phyloP scores from a whole-genome alignment of 169 alveolate genomes.

The Pseudocohnilembus persalinus region DNA sequence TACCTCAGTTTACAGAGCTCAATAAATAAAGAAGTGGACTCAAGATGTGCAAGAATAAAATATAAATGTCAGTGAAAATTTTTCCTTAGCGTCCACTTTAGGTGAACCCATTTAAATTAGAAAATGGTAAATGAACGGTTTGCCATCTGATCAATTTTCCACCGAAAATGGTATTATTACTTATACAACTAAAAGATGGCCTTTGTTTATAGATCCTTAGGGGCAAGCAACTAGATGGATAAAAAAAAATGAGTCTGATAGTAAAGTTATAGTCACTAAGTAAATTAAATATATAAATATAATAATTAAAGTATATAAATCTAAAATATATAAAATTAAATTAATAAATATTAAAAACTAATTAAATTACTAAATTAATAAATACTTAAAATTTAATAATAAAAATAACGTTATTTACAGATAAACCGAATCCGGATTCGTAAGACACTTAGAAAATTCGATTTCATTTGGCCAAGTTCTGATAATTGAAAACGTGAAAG shows the following conservation, averaged over 20 bases:
- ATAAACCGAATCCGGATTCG: constrained; percentile 75
- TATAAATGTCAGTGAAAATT: constrained; percentile 54
- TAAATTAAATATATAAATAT: too few relatives aligned
- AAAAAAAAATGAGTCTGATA: constrained; percentile 51
- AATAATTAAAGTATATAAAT: too few relatives aligned
- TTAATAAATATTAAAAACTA: too few relatives aligned
- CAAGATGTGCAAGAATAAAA: constrained; percentile 40
- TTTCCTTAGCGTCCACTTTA: constrained; percentile 46
- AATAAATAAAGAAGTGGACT: constrained; percentile 60
- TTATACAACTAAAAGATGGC: constrained; percentile 78
- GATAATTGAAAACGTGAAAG: constrained; percentile 81
- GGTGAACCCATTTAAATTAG: constrained; percentile 72
- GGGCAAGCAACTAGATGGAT: constrained; percentile 65
- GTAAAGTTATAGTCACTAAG: constrained; percentile 48
- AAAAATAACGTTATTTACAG: constrained; percentile 30
- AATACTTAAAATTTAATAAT: background rate
- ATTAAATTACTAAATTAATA: too few relatives aligned
- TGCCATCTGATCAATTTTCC: constrained; percentile 79
- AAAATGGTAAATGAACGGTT: constrained; percentile 79
- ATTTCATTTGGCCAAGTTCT: constrained; percentile 77
- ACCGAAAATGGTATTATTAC: constrained; percentile 83
- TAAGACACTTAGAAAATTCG: constrained; percentile 73
- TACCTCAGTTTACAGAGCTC: constrained; percentile 65
- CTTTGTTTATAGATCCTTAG: constrained; percentile 82
- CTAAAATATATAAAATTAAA: too few relatives aligned